phyloP scores from a whole-genome alignment of 2,329 filamentous ascomycete species.

The Davidsoniella virescens region DNA sequence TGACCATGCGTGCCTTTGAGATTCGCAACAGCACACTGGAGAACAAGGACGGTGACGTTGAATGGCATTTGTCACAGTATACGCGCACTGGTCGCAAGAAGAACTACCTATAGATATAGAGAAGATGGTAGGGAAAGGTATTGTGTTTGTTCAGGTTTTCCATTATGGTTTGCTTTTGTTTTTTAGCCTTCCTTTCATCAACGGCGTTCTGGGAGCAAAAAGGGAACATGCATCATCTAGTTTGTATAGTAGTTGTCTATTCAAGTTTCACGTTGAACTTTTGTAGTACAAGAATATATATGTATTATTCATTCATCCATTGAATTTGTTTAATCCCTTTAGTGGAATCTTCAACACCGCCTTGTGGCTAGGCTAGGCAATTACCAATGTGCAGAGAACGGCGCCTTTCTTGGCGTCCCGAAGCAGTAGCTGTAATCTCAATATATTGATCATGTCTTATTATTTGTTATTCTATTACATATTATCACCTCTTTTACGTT shows the following conservation, averaged over 20 bases:
- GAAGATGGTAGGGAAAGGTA: background rate
- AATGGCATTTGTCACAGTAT: slow-evolving; percentile 94
- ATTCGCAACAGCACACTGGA: slow-evolving; percentile 83
- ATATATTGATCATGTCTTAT: too few relatives aligned
- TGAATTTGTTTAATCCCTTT: background rate
- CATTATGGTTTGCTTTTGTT: slow-evolving; percentile 1
- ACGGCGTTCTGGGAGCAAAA: slow-evolving; percentile 11
- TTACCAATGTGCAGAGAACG: too few relatives aligned
- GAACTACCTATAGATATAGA: slow-evolving; percentile 59
- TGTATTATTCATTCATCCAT: background rate
- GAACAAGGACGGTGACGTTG: slow-evolving; percentile 86
- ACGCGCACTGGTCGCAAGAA: slow-evolving; percentile 89
- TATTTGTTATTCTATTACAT: too few relatives aligned
- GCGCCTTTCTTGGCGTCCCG: too few relatives aligned
- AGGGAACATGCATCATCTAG: background rate
- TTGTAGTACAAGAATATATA: background rate
- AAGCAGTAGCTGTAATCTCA: too few relatives aligned
- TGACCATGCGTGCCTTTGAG: slow-evolving; percentile 95
- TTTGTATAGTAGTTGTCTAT: background rate
- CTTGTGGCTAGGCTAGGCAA: too few relatives aligned
- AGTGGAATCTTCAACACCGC: background rate
- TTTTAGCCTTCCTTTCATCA: background rate
- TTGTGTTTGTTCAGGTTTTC: background rate
- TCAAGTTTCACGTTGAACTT: background rate
- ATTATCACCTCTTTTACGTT: too few relatives aligned